These are phyloP conservation scores for Willaertia magna DNA, from an alignment of 208 protist species.

Conservation along the genomic window DNA sequence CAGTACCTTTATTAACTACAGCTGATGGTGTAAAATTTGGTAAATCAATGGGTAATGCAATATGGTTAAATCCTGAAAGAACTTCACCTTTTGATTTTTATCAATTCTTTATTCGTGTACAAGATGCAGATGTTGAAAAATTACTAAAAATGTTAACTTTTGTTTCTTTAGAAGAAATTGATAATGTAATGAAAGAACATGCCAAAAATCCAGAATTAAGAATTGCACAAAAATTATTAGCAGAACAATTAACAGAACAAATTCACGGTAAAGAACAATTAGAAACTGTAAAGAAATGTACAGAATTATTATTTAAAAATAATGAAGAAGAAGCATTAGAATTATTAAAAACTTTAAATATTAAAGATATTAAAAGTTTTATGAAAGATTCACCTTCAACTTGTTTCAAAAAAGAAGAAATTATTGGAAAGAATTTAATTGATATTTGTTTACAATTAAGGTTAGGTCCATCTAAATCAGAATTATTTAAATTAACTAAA, in stretches of 20 bases:
- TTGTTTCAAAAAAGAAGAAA: neutral
- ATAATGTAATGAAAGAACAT: neutral
- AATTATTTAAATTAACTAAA: neutral
- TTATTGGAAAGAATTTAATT: neutral
- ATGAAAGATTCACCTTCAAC: neutral
- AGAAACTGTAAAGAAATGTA: neutral
- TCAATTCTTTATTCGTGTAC: constrained; percentile 28
- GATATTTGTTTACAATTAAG: neutral
- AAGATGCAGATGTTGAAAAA: constrained; percentile 23
- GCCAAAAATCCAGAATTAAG: constrained; percentile 1
- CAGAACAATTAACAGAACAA: neutral
- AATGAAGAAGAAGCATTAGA: neutral
- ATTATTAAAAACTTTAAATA: neutral
- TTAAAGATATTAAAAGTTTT: neutral
- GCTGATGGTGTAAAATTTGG: constrained; percentile 36
- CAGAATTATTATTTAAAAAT: neutral
- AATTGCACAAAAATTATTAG: constrained; percentile 18
- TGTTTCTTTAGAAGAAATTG: neutral
- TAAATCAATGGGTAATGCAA: constrained; percentile 38
- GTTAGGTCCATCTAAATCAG: neutral
- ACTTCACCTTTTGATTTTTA: constrained; percentile 30
- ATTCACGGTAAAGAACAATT: neutral
- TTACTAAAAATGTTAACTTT: constrained; percentile 28
- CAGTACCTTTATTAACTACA: constrained; percentile 34
- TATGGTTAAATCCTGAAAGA: constrained; percentile 25